Base-by-base conservation (phyloP, 202 grass and related monocot species). In the Carex sylvatica region DNA sequence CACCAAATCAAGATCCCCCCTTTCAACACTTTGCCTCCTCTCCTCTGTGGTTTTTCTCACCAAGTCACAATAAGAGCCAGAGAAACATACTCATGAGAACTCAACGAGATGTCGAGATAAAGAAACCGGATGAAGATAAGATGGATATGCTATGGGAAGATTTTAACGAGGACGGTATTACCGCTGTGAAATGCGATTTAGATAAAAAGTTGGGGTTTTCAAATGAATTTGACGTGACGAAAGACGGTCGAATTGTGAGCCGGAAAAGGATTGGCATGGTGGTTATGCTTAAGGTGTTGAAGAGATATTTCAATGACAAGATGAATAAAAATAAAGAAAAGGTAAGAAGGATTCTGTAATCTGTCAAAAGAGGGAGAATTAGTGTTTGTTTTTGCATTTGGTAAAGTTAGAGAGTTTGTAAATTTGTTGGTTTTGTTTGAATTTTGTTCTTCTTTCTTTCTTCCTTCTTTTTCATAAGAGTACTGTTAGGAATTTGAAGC, bases 141-240 rank as follows among this genome's bases (percentile, higher is more conserved):
- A 94, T 94, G 92, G 92, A 94, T 88, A 63, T 71, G 40, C 87
- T 94, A 68, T 94, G 92, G 92, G 92, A 94, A 87, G 77, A 92
- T 82, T 92, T 94, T 72, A 94, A 94, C 69, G 89, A 92, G 74
- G 92, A 94, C 60, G 80, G 89, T 11, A 55, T 83, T 13, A 12
- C 44, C 79, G 42, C 47, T 44, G 60, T 70, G 22, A 33, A 70
- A 28, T 16, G 62, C 1, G n/a, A 82, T 82, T 67, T 82, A 63
- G 65, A 82, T n/a, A 53, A 69, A 13, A 70, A 56, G 4, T 70
- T 82, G 42, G 80, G 42, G 24, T 80, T 55, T 70, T 61, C 73
- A 9, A 38, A 30, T 28, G 76, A 80, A 38, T 85, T 54, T 60
- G 77, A 80, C 4, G 19, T 49, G 24, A 33, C 44, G 0, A 77